Base-by-base conservation (phyloP, 306 rosid genomes). In the Spatholobus suberectus region DNA sequence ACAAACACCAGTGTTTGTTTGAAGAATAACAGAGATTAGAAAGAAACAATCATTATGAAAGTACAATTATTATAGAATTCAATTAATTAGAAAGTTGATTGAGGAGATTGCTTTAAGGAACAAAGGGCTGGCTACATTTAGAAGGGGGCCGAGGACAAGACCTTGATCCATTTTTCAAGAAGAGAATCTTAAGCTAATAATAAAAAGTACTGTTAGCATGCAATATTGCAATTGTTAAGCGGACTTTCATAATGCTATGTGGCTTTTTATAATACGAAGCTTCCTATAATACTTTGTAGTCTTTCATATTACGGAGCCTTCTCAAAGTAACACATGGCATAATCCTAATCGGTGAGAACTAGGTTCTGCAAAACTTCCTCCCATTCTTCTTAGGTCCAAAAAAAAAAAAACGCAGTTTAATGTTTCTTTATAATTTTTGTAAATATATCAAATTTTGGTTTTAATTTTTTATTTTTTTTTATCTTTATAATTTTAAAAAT, bases 31-130 rank as follows among this genome's bases (percentile, higher is more conserved):
- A 20, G 26, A 20, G 65, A 59, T 32, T 72, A 59, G 66, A 80
- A 57, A 27, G 47, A 57, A 70, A 41, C 51, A 24, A 55, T 71
- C 52, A 58, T 29, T 8, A 32, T 12, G 37, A 55, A 41, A 58
- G 62, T 21, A 71, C 43, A 12, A 49, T 17, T 21, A 62, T 47
- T 24, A 63, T 23, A 73, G 15, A 21, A 55, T 68, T 55, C 6
- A 70, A 40, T 32, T 61, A 81, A 78, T 82, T 70, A 38, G 76
- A 78, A 81, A 82, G 85, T 75, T 79, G 17, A 79, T 38, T 75
- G 69, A 37, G 69, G 58, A 13, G 15, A 78, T 70, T 59, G 58
- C 35, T 41, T 46, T 23, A 9, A 0, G 21, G 12, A 15, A n/a
- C 57, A 41, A 40, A 26, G 26, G 15, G 13, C 3, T 82, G 55